Base-by-base conservation (phyloP, 2,329 filamentous ascomycete genomes). In the Lasiodiplodia sp. region DNA sequence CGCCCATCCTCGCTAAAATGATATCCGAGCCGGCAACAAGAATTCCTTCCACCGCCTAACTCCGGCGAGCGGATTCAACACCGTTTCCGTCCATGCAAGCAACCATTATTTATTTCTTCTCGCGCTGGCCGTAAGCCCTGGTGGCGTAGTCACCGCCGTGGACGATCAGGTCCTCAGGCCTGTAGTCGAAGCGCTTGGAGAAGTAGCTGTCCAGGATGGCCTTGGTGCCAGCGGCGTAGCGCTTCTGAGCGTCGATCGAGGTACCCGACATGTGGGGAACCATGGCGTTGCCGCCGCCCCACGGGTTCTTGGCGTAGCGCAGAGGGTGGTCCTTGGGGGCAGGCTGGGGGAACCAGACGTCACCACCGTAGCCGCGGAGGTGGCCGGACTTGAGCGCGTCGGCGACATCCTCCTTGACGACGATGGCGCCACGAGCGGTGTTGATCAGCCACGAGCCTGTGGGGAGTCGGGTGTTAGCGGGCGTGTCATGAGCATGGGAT, bases 181-280 rank as follows among this genome's bases (percentile, higher is more conserved):
- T 87, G 87, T 99, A 99, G 85, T 98, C 94, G 79, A 92, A 84
- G 79, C 89, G 90, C 75, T 94, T 94, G 73, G 86, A 88, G 80
- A 97, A 92, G 88, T 98, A 99, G 83, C 91, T 94, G 73, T 95
- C 87, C 70, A 99, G 87, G 79, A 99, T 98, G 73, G 86, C 83
- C 91, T 97, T 97, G 82, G 89, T 92, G 76, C 94, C 94, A 72
- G 90, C 86, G 76, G 94, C 93, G 80, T 97, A 97, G 66, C 78
- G 78, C 77, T 93, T 91, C 87, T 99, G 96, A 69, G 96, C 96
- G 80, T 99, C 96, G 79, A 99, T 91, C n/a, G 94, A 97, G 69
- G 95, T 98, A 79, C 96, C 96, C 14, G 94, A 97, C 93, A 98
- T 97, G 90, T 98, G 96, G 68, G 96, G 93, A 70, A 97, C 94